Evolutionary conservation across 2,329 filamentous ascomycete genomes (phyloP).

Genomic region (Coleophoma crateriformis): DNA sequence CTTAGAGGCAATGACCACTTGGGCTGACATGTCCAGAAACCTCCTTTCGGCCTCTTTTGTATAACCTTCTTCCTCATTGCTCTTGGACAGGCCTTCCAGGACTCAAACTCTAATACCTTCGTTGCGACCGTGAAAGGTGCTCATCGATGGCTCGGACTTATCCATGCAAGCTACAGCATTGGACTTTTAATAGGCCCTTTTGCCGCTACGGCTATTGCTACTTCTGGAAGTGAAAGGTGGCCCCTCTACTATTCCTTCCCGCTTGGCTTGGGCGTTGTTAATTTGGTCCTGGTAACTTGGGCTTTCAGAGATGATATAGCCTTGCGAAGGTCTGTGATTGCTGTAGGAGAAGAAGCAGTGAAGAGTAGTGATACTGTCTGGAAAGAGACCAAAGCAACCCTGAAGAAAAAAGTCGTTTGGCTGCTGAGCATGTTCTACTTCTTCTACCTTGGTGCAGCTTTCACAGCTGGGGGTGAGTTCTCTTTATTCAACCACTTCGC

Average conservation of each 20-base stretch:
- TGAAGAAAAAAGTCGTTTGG: slow-evolving; percentile 46
- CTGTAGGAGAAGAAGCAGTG: slow-evolving; percentile 1
- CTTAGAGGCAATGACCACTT: background rate
- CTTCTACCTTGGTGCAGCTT: slow-evolving; percentile 50
- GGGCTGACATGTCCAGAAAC: slow-evolving; percentile 17
- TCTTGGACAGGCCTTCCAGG: slow-evolving; percentile 57
- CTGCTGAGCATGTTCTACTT: slow-evolving; percentile 58
- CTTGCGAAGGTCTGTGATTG: background rate
- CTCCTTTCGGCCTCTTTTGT: slow-evolving; percentile 51
- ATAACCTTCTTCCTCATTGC: slow-evolving; percentile 52
- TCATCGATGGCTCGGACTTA: slow-evolving; percentile 57
- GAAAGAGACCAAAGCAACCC: slow-evolving; percentile 36
- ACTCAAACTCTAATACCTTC: slow-evolving; percentile 58
- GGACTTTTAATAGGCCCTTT: slow-evolving; percentile 54
- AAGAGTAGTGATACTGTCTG: slow-evolving; percentile 29
- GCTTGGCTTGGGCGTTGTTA: slow-evolving; percentile 44
- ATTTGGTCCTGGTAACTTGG: slow-evolving; percentile 38
- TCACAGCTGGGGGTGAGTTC: slow-evolving; percentile 40
- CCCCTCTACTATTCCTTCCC: slow-evolving; percentile 51
- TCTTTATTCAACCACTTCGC: background rate
- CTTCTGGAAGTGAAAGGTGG: slow-evolving; percentile 37
- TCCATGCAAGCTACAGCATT: slow-evolving; percentile 52
- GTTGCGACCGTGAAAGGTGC: slow-evolving; percentile 44
- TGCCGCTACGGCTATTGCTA: slow-evolving; percentile 44
- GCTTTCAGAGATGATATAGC: slow-evolving; percentile 40